phyloP scores from a whole-genome alignment of 306 rosid species.

The Corylus avellana region DNA sequence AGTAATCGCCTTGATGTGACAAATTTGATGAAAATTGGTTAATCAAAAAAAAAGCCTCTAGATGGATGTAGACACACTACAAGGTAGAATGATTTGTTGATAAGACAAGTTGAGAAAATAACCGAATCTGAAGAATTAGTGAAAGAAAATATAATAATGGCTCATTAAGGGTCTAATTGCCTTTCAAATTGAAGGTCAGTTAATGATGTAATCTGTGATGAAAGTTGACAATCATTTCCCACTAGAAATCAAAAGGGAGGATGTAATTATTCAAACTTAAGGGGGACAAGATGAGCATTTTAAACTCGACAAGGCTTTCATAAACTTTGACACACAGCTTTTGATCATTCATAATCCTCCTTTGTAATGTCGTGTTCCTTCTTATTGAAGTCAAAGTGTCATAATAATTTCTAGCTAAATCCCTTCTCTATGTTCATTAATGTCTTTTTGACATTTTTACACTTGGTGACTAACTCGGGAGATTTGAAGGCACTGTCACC shows the following conservation, averaged over 20 bases:
- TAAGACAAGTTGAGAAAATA: slow-evolving; percentile 11
- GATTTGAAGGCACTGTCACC: slow-evolving; percentile 3
- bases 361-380: slow-evolving; percentile 25
- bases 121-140: slow-evolving; percentile 3
- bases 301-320: slow-evolving; percentile 4
- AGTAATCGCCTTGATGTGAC: neutral
- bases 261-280: slow-evolving; percentile 17
- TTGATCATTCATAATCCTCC: slow-evolving; percentile 6
- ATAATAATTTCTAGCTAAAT: slow-evolving; percentile 11
- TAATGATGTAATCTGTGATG: slow-evolving; percentile 37
- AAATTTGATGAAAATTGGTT: neutral
- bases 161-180: neutral
- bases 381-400: slow-evolving; percentile 19
- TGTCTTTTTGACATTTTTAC: slow-evolving; percentile 22
- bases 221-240: slow-evolving; percentile 26
- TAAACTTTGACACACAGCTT: neutral
- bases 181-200: slow-evolving; percentile 6
- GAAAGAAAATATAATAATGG: slow-evolving; percentile 1
- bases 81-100: slow-evolving; percentile 8
- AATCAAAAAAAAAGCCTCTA: neutral
- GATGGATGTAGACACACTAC: neutral
- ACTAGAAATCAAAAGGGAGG: slow-evolving; percentile 8
- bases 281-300: slow-evolving; percentile 6
- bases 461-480: slow-evolving; percentile 17
- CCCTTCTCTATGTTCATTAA: neutral